A percentile compares a stretch with the other conserved stretches of the same genome.
Evolutionary conservation across 495 filamentous ascomycete species (phyloP).

Genomic region (Aspergillus sparsus): DNA sequence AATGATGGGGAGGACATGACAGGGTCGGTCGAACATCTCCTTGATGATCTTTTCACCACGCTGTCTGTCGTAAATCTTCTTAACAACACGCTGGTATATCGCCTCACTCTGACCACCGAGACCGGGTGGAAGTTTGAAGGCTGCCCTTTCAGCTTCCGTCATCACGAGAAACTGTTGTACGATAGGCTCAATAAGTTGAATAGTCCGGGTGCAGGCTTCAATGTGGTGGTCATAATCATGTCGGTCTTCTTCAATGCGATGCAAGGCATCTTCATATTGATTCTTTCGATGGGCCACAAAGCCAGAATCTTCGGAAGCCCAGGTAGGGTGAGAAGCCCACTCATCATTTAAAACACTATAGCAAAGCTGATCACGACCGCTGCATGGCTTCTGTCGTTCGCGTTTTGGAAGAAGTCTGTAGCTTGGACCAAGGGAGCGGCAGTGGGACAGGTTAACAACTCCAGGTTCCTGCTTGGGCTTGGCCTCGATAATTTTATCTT

Average conservation of each 20-base stretch:
- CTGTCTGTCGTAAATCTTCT: conserved; percentile 95
- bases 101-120: conserved; percentile 93
- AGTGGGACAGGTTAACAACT: conserved; percentile 86
- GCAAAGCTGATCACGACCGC: conserved; percentile 92
- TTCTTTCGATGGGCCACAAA: conserved; percentile 99
- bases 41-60: conserved; percentile 78
- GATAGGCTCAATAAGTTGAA: conserved; percentile 92
- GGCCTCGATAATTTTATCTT: conserved; percentile 78
- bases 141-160: conserved; percentile 64
- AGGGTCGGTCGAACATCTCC: conserved; percentile 78
- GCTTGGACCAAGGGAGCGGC: conserved; percentile 88
- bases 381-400: conserved; percentile 84
- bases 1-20: conserved; percentile 80
- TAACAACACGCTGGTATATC: conserved; percentile 93
- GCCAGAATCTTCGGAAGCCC: conserved; percentile 97
- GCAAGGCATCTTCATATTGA: conserved; percentile 84
- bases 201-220: conserved; percentile 87
- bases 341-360: conserved; percentile 90
- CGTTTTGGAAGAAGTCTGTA: conserved; percentile 89
- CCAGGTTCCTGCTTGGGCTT: conserved; percentile 69
- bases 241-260: conserved; percentile 95
- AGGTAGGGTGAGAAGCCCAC: conserved; percentile 98
- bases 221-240: conserved; percentile 99
- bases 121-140: conserved; percentile 74
- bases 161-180: conserved; percentile 82